Conservation (phyloP, 2,329 filamentous ascomycete species). For the Aspergillus sp. region DNA sequence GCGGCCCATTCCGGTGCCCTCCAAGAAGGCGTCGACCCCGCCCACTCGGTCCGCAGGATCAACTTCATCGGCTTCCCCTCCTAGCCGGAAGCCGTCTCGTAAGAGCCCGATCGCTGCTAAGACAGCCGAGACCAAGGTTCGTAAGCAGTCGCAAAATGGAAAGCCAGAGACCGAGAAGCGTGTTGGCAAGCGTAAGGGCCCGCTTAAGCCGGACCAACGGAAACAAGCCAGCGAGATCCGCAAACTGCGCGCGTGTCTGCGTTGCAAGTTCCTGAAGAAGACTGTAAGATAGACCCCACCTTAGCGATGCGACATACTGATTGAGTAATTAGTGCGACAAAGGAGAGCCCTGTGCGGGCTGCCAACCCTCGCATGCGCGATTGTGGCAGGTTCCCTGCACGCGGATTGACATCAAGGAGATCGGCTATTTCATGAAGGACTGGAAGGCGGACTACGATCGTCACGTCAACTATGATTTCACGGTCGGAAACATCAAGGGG, state of each 20-base stretch:
- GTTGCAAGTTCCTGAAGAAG: constrained; percentile 99
- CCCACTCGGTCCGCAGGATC: constrained; percentile 60
- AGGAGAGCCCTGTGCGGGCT: constrained; percentile 92
- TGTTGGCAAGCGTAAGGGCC: constrained; percentile 85
- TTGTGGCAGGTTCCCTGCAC: constrained; percentile 98
- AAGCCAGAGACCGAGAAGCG: constrained; percentile 93
- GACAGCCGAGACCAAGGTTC: constrained; percentile 79
- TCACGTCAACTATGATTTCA: constrained; percentile 82
- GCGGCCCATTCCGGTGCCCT: constrained; percentile 61
- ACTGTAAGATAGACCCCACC: constrained; percentile 51
- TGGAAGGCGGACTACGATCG: constrained; percentile 97
- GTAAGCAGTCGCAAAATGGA: constrained; percentile 68
- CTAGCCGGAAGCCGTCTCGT: constrained; percentile 65
- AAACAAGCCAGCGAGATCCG: constrained; percentile 97
- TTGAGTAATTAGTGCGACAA: constrained; percentile 70
- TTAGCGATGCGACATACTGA: neutral
- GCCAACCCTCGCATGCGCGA: constrained; percentile 90
- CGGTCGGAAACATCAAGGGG: constrained; percentile 92
- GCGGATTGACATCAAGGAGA: constrained; percentile 97
- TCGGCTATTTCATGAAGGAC: constrained; percentile 98
- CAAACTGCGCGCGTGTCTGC: constrained; percentile 87
- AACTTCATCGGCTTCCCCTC: constrained; percentile 65
- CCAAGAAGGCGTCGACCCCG: constrained; percentile 53
- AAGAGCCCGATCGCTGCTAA: constrained; percentile 79
- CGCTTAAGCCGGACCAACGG: constrained; percentile 86